Evolutionary conservation across 2,329 filamentous ascomycete genomes (phyloP), one percentile per base, ranked within the genome.

Genomic region (Tolypocladium nubicola): DNA sequence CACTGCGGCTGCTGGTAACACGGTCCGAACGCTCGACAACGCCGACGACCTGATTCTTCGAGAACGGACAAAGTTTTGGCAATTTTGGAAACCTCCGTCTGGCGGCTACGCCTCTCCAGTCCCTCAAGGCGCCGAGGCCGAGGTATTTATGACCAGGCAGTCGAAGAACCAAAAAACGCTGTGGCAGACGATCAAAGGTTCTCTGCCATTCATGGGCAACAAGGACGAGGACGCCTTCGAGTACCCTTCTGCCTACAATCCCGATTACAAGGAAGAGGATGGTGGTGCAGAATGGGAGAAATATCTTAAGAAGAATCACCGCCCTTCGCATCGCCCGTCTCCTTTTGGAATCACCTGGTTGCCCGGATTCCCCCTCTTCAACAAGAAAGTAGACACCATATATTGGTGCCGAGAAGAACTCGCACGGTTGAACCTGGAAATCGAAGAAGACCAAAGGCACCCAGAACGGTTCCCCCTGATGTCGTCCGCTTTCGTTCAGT

Each of bases 401-500:
- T 91, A 95, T 67, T 88, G 92, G 76, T 95, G 90, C 64, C 88
- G 94, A 3, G 84, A 86, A 61, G 88, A 97, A 70, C 73, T 99
- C 35, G 92, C 94, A 21, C 84, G 89, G 16, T 77, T 97, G 21
- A 99, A 97, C 63, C 68, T 92, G 55, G 92, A 97, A 68, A 97
- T 99, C 56, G 92, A 97, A 64, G 77, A 87, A 50, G 94, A 97
- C 63, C 94, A 99, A 69, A 81, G 87, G 56, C 80, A 94, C 53
- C 87, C 89, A 0, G 92, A 97, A 63, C 84, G 87, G 5, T 97
- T 90, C 61, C 92, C 93, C 0, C 75, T 92, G 52, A 95, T 97
- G 91, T 96, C 89, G 66, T 96, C 93, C 1, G 94, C 94, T 0
- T 99, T 99, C 65, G 91, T 99, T 60, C 94, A 99, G 69, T 99